phyloP scores from a whole-genome alignment of 1,284 basidiomycete genomes.

The Trichosporon inkin region DNA sequence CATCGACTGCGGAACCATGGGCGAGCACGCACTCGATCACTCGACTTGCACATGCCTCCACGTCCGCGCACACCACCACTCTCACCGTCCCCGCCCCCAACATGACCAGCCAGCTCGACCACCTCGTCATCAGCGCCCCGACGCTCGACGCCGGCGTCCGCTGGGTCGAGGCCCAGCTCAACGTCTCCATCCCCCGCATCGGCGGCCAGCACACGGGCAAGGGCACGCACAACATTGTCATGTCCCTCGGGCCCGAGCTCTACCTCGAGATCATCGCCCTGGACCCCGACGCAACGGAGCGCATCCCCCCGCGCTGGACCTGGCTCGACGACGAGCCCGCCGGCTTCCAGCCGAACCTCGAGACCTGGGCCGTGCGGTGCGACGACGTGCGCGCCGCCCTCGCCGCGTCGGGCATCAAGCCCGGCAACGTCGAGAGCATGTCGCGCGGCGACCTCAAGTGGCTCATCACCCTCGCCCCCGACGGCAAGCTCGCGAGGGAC shows the following conservation, averaged over 20 bases:
- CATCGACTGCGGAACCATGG: too few species aligned
- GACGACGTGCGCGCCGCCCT: slow-evolving; percentile 7
- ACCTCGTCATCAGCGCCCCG: slow-evolving; percentile 13
- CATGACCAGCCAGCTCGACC: slow-evolving; percentile 12
- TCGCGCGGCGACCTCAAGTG: slow-evolving; percentile 9
- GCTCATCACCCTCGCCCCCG: slow-evolving; percentile 12
- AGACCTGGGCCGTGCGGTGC: slow-evolving; percentile 10
- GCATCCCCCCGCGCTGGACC: slow-evolving; percentile 4
- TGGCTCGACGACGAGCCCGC: slow-evolving; percentile 3
- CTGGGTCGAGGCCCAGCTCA: slow-evolving; percentile 9
- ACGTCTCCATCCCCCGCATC: slow-evolving; percentile 9
- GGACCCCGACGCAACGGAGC: slow-evolving; percentile 6
- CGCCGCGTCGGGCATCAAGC: not conserved
- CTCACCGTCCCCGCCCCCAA: not conserved
- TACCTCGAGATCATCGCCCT: slow-evolving; percentile 15
- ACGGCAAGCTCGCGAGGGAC: slow-evolving; percentile 11
- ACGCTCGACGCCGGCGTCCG: slow-evolving; percentile 11
- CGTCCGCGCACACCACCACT: not conserved
- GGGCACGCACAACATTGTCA: slow-evolving; percentile 16
- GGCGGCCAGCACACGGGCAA: slow-evolving; percentile 13
- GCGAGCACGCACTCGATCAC: too few species aligned
- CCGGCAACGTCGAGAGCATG: slow-evolving; percentile 9
- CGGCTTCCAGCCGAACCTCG: not conserved
- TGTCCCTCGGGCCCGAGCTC: slow-evolving; percentile 13
- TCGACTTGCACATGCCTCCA: too few species aligned